A percentile compares a stretch with the other conserved stretches of the same genome.
Conservation (phyloP, 2,329 filamentous ascomycete genomes). For the Trematosphaeria pertusa region DNA sequence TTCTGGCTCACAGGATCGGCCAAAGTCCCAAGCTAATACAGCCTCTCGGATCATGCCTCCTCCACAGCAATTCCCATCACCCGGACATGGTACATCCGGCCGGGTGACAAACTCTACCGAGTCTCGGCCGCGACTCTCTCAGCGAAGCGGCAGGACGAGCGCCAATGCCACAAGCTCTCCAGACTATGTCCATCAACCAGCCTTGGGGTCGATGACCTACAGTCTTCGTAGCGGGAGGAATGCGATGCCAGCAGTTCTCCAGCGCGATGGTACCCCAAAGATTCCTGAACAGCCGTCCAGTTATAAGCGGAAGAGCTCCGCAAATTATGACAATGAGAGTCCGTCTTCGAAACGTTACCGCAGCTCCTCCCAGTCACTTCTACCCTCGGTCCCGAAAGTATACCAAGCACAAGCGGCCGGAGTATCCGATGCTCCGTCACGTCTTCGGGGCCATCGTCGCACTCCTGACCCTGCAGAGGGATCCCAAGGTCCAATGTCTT, state of each 20-base stretch:
- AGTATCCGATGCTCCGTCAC: neutral
- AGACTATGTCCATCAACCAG: constrained; percentile 13
- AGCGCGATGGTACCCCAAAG: neutral
- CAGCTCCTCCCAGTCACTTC: constrained; percentile 7
- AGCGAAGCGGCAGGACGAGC: no score
- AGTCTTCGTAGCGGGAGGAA: neutral
- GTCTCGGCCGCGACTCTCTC: neutral
- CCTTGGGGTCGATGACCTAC: constrained; percentile 8
- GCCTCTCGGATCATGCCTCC: constrained; percentile 37
- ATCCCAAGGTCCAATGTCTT: neutral
- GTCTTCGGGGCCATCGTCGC: neutral
- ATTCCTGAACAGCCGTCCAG: neutral
- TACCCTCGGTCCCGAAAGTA: no score
- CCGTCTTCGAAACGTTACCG: constrained; percentile 16
- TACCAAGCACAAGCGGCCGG: neutral
- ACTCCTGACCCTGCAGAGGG: neutral
- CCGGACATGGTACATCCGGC: neutral
- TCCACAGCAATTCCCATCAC: neutral
- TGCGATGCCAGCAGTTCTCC: neutral
- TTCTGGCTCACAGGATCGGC: constrained; percentile 23
- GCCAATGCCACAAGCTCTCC: no score
- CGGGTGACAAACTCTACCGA: neutral
- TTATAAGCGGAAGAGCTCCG: constrained; percentile 20
- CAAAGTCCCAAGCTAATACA: constrained; percentile 41
- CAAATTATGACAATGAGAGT: constrained; percentile 1